Evolutionary conservation across 225 moss, liverwort and hornwort genomes (phyloP), one percentile per base, ranked within the genome.

Genomic region (Pseudisothecium myosuroides): DNA sequence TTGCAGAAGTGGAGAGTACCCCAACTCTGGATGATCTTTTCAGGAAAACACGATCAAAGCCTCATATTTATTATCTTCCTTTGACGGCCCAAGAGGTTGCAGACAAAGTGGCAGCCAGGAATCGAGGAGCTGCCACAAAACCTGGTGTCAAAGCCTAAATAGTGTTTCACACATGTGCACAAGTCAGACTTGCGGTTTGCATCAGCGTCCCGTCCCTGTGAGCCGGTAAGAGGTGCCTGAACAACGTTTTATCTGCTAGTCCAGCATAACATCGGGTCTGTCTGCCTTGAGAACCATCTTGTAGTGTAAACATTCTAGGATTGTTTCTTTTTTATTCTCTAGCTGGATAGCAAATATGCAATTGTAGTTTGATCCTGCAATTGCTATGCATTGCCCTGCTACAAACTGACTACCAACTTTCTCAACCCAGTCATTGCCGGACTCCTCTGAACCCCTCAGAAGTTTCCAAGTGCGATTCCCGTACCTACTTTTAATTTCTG

Each of bases 11-110:
- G 77, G 98, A 99, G 89, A 93, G 91, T 56, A 96, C 96, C 73
- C 98, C 98, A n/a, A 97, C 98, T 19, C 88, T 99, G 89, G 98
- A 99, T 89, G 98, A 99, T 90, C 96, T 99, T 62, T 99, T 97
- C 94, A 97, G 95, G 91, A 99, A 99, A 90, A 99, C 98, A 58
- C 91, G 95, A 88, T 93, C 96, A 45, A 99, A 96, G 83, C 98
- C 98, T n/a, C 97, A 99, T 93, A 95, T 99, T 62, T 99, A 99
- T 88, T 99, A 93, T 89, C 96, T 99, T 68, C 98, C 97, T 45
- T 93, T 99, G 89, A 97, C 96, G 73, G 96, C 91, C 19, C 94
- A 97, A 90, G 96, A 99, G 89, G 94, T 96, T 77, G 98, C 96
- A 47, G 94, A 85, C 14, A 97, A 96, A 91, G 83, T 85, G 88